Conservation (phyloP, 164 flowering plant species). For the Sedum album region DNA sequence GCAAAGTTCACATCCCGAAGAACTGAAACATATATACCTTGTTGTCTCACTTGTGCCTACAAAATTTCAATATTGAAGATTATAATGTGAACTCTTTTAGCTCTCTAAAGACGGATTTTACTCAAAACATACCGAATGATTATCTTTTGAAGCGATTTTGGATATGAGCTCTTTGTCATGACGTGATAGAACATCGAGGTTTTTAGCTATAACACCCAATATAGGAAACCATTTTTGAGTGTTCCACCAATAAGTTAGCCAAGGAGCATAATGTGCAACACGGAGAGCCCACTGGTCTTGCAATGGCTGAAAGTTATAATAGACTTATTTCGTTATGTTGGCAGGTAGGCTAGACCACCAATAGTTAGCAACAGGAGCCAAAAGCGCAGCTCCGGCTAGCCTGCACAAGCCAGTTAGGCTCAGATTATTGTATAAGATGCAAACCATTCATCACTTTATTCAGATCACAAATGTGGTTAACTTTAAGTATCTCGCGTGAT, state of each 20-base stretch:
- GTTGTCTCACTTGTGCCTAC: conserved; percentile 50
- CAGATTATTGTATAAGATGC: no score
- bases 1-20: conserved; percentile 51
- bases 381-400: conserved; percentile 63
- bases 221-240: conserved; percentile 66
- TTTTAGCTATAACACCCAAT: conserved; percentile 26
- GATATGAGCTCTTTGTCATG: conserved; percentile 30
- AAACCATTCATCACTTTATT: no score
- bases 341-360: conserved; percentile 89
- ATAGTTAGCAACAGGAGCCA: conserved; percentile 73
- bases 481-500: no score
- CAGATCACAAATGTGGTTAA: no score
- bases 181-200: conserved; percentile 21
- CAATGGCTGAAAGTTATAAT: conserved; percentile 24
- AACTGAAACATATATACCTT: conserved; percentile 50
- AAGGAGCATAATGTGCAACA: conserved; percentile 60
- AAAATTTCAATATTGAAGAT: neutral
- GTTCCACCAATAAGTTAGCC: conserved; percentile 84
- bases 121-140: neutral
- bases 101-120: no score
- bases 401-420: no score
- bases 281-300: conserved; percentile 62
- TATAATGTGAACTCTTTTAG: neutral
- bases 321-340: conserved; percentile 51
- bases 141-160: conserved; percentile 4